Evolutionary conservation across 495 filamentous ascomycete species (phyloP).

Genomic region (Collariella sp.): DNA sequence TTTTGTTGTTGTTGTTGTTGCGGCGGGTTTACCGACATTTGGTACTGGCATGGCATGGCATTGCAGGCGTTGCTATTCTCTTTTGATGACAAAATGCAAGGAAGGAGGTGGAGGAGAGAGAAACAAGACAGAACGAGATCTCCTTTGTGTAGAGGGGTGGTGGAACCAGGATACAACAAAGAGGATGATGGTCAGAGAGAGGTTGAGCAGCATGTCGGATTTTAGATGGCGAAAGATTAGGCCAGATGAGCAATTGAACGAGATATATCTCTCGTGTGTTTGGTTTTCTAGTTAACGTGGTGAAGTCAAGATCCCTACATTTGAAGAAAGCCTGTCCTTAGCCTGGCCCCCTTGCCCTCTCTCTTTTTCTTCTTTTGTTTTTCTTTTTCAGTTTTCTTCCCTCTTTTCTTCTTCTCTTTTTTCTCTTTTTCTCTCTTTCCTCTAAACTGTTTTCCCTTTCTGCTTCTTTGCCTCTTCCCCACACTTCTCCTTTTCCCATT

Average conservation of each 20-base stretch:
- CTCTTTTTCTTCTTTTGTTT: no score
- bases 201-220: background rate
- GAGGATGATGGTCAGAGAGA: background rate
- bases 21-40: no score
- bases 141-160: no score
- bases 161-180: background rate
- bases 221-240: background rate
- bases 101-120: background rate
- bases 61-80: background rate
- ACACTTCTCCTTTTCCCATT: no score
- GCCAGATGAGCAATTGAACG: conserved; percentile 7
- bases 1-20: background rate
- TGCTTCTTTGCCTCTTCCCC: no score
- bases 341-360: no score
- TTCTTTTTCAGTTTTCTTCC: no score
- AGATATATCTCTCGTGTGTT: background rate
- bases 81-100: background rate
- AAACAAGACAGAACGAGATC: background rate
- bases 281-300: background rate
- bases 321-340: no score
- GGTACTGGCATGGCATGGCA: background rate
- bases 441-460: no score
- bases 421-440: no score
- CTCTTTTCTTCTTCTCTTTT: no score
- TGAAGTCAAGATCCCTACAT: no score